Evolutionary conservation across 805 yeast species (phyloP), one percentile per base, ranked within the genome.

Genomic region (Saccharomyces jurei): DNA sequence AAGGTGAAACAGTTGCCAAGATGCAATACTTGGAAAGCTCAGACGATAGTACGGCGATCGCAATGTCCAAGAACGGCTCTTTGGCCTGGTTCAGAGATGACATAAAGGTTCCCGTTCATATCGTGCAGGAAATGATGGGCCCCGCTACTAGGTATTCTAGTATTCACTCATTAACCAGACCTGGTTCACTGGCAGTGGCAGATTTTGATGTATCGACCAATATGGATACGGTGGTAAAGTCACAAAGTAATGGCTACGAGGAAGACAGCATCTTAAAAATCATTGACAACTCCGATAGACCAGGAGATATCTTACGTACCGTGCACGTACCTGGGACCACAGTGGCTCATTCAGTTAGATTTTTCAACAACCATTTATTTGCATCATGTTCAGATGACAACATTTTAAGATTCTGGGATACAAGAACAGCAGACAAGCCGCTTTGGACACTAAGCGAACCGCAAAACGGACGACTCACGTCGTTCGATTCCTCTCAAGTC

Each of bases 1-100:
- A 61, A 14, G 72, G 71, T 31, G 70, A 67, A 52, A 63, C 62
- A 27, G 61, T 68, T 11, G 61, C 61, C 4, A 67, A 67, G 54
- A 53, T 68, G 59, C 51, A 55, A 10, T 60, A 62, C 31, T 50
- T 66, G 41, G 65, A 66, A 31, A 59, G 57, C 27, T 84, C 81
- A 53, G 66, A 58, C 30, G 67, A 62, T 26, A 75, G 77, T 41
- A 71, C 71, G 13, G 56, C 62, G 9, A 57, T 68, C 50, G 68
- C 63, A 11, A 65, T 68, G 70, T 60, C 71, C 3, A 52, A 63
- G 10, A 67, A 59, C 52, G 72, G 71, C 13, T 67, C 72, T 13
- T 51, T 68, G 25, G 72, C 70, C 17, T 68, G 72, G 72, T 67
- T 67, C 50, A 59, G 61, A 26, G 68, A 65, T 25, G 68, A 62